A percentile compares a stretch with the other conserved stretches of the same genome.
Evolutionary conservation across 1,284 basidiomycete genomes (phyloP).

Genomic region (Moniliella sp.): DNA sequence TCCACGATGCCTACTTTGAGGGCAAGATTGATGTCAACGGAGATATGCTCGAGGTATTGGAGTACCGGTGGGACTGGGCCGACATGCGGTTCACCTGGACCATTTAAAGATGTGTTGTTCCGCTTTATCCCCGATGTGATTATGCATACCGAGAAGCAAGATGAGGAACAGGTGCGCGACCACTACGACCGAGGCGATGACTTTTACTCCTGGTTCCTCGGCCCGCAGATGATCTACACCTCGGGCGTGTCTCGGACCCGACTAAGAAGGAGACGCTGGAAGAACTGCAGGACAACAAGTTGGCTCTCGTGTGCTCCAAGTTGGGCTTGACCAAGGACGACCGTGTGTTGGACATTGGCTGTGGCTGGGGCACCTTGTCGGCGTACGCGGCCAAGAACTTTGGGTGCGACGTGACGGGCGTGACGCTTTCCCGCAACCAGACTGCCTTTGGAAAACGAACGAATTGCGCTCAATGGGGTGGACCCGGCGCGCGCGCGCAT

Average conservation of each 20-base stretch:
- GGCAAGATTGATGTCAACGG: constrained; percentile 88
- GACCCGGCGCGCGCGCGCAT: constrained; percentile 60
- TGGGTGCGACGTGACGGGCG: constrained; percentile 78
- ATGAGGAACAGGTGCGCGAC: constrained; percentile 82
- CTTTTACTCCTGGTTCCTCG: constrained; percentile 84
- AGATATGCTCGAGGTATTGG: constrained; percentile 76
- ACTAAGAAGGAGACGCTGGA: constrained; percentile 65
- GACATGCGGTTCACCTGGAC: constrained; percentile 60
- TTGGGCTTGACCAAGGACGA: constrained; percentile 64
- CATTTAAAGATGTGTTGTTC: constrained; percentile 82
- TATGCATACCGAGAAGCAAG: constrained; percentile 67
- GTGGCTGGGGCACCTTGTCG: constrained; percentile 89
- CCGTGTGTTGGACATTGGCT: constrained; percentile 73
- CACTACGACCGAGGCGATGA: constrained; percentile 93
- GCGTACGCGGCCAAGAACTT: constrained; percentile 95
- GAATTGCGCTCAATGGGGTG: constrained; percentile 62
- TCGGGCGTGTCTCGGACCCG: constrained; percentile 65
- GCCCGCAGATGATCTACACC: constrained; percentile 80
- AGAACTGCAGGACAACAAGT: constrained; percentile 93
- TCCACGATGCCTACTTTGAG: constrained; percentile 94
- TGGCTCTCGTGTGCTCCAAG: constrained; percentile 81
- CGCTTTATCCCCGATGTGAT: constrained; percentile 77
- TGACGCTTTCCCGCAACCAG: constrained; percentile 77
- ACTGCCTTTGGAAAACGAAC: constrained; percentile 72
- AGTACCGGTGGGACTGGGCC: constrained; percentile 86